Percentiles rank a stretch among this genome's conserved stretches.
phyloP scores from a whole-genome alignment of 2,329 filamentous ascomycete species.

The Penicillium sp. region DNA sequence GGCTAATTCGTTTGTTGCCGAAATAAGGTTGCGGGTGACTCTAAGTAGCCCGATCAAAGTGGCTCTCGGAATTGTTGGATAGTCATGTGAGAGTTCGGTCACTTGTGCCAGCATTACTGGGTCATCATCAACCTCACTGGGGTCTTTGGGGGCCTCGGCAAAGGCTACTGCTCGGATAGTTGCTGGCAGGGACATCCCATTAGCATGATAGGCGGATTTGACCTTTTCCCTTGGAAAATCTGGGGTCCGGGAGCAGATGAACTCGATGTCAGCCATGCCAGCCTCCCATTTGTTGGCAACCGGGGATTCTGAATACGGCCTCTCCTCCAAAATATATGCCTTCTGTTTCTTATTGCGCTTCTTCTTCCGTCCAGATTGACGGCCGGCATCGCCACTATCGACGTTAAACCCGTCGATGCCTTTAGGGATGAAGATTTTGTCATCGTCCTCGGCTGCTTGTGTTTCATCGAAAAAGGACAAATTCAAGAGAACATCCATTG shows the following conservation, averaged over 20 bases:
- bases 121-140: conserved; percentile 40
- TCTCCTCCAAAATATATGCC: conserved; percentile 9
- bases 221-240: conserved; percentile 50
- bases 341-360: conserved; percentile 34
- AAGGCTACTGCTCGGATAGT: conserved; percentile 58
- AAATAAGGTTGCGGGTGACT: conserved; percentile 58
- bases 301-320: conserved; percentile 14
- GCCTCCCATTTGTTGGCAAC: conserved; percentile 58
- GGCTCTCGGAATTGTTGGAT: conserved; percentile 50
- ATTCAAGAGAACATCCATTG: conserved; percentile 79
- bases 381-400: conserved; percentile 44
- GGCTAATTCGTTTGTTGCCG: conserved; percentile 61
- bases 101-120: conserved; percentile 50
- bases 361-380: conserved; percentile 44
- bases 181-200: conserved; percentile 54
- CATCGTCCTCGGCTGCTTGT: conserved; percentile 51
- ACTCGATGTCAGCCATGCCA: conserved; percentile 59
- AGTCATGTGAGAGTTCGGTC: conserved; percentile 55
- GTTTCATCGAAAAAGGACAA: conserved; percentile 72
- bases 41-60: conserved; percentile 55
- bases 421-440: conserved; percentile 53
- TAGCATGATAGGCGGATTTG: conserved; percentile 59
- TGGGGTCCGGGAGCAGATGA: conserved; percentile 54
- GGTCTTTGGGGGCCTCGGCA: conserved; percentile 44
- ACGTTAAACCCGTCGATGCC: conserved; percentile 81